Evolutionary conservation across 306 rosid species (phyloP), one percentile per base, ranked within the genome.

Genomic region (Senna siamea): DNA sequence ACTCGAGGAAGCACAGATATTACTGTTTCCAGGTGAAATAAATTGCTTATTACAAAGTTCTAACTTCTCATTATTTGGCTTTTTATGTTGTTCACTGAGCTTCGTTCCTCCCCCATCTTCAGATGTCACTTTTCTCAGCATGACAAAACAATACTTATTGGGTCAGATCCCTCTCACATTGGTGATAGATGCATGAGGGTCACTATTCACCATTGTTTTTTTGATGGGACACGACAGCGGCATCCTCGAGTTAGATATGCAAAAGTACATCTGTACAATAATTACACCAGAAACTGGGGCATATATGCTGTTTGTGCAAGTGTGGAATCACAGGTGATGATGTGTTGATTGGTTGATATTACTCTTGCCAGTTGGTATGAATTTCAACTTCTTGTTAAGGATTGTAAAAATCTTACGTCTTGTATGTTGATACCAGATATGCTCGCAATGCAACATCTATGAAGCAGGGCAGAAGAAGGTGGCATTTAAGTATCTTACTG

Each of bases 261-360:
- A 0, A 87, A 88, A 87, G 98, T 95, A 12, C 99, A 95, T 70
- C 72, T 94, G 11, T 95, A 90, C 89, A 90, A 95, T 54, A 95
- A 92, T 43, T 95, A 90, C 84, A 92, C 87, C 80, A 80, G 87
- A 87, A 85, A 90, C 83, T 95, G 99, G 99, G 99, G 99, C 72
- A 95, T 95, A 70, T 95, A 95, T 87, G 99, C 97, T 76, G 97
- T 95, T 75, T 92, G 99, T 85, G 96, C 98, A 46, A 84, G 99
- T 70, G 98, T 95, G 50, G 99, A 95, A 83, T 85, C 98, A 4
- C 88, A 92, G 93, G 99, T 95, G 75, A 61, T 72, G 30, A 64
- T 78, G 34, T 51, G 35, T 61, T 68, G 32, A 40, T 19, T 34
- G 55, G 43, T 55, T 76, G 34, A 34, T 54, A 66, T 65, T 70